Percentiles rank a stretch among this genome's conserved stretches.
These are phyloP conservation scores for Lactarius tabidus DNA, from an alignment of 768 basidiomycete species.

Conservation along the genomic window DNA sequence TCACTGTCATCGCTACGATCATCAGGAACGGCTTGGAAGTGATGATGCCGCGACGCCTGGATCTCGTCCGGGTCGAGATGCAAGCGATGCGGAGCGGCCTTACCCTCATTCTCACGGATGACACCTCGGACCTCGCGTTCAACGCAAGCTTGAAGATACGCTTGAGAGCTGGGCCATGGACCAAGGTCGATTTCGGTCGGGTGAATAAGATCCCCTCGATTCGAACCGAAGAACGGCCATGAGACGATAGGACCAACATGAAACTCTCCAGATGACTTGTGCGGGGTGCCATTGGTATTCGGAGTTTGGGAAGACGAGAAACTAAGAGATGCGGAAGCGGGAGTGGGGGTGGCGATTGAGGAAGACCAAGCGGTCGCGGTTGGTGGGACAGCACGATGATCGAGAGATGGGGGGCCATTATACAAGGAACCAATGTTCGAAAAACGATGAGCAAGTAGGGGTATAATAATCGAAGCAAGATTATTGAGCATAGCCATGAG, in stretches of 20 bases:
- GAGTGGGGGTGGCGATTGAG: conserved; percentile 30
- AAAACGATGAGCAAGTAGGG: conserved; percentile 76
- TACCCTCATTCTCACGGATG: conserved; percentile 72
- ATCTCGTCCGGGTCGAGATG: conserved; percentile 83
- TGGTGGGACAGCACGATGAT: not conserved
- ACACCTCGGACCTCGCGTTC: conserved; percentile 73
- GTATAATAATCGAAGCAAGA: conserved; percentile 62
- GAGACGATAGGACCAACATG: conserved; percentile 80
- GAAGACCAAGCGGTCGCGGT: conserved; percentile 26
- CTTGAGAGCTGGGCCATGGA: conserved; percentile 59
- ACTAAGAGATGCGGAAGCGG: conserved; percentile 18
- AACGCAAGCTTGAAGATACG: conserved; percentile 63
- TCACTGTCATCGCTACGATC: conserved; percentile 75
- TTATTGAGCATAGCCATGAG: conserved; percentile 64
- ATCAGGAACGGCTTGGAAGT: conserved; percentile 59
- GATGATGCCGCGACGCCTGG: conserved; percentile 64
- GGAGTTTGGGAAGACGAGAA: conserved; percentile 17
- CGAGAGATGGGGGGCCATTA: conserved; percentile 39
- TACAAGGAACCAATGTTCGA: conserved; percentile 72
- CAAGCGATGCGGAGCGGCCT: conserved; percentile 66
- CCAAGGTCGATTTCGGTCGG: conserved; percentile 74
- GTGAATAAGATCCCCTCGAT: conserved; percentile 67
- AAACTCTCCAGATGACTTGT: conserved; percentile 36
- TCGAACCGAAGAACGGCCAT: conserved; percentile 88
- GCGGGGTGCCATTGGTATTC: conserved; percentile 6